Percentiles rank a stretch among this genome's conserved stretches.
Conservation (phyloP, 257 asterid genomes). For the Nyctanthes arbortristis region DNA sequence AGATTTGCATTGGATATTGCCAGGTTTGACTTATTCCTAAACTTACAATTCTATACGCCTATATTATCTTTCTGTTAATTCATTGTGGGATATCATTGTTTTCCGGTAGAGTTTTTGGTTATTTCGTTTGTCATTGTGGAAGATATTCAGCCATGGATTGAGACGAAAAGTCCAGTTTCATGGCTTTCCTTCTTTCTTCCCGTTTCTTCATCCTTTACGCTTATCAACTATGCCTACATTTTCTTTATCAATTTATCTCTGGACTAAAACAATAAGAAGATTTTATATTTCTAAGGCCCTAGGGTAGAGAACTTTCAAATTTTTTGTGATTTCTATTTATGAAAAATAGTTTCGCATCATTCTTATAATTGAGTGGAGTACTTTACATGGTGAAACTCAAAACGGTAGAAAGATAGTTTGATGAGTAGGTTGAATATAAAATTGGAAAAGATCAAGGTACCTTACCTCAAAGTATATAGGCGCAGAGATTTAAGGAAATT, state of each 20-base stretch:
- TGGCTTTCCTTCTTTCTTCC: not conserved
- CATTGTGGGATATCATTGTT: constrained; percentile 1
- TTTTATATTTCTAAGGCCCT: not conserved
- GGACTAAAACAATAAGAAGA: constrained; percentile 1
- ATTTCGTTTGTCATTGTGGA: not conserved
- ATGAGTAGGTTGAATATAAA: not conserved
- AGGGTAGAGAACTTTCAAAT: not conserved
- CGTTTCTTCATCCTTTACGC: not conserved
- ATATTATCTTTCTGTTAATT: not conserved
- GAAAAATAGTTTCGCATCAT: not conserved
- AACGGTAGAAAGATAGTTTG: not conserved
- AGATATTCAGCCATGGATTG: not conserved
- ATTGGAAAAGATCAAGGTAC: not conserved
- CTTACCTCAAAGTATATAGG: not conserved
- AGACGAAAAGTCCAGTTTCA: not conserved
- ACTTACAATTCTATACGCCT: not conserved
- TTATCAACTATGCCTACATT: not conserved
- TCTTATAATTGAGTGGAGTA: not conserved
- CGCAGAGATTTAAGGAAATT: constrained; percentile 2
- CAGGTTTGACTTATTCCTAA: constrained; percentile 46
- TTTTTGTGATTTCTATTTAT: not conserved
- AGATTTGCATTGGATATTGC: constrained; percentile 95
- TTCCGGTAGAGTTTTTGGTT: not conserved
- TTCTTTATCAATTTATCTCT: not conserved
- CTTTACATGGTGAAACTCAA: not conserved